Percentiles rank a stretch among this genome's conserved stretches.
phyloP scores from a whole-genome alignment of 208 protist genomes.

The Trypanosoma rangeli region DNA sequence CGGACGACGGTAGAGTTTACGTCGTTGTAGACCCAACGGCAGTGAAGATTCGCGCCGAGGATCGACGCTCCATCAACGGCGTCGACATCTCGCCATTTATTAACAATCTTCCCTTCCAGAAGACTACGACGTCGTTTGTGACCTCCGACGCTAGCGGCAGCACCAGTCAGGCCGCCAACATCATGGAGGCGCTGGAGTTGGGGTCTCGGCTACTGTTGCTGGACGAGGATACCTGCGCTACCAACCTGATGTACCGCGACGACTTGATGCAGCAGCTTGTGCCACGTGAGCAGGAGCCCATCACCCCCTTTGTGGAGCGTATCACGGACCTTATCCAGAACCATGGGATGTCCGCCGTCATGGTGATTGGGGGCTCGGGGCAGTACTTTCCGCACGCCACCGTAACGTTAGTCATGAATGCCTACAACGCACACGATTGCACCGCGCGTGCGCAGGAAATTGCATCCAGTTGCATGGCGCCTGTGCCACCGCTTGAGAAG shows the following conservation, averaged over 20 bases:
- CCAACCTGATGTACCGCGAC: slow-evolving; percentile 97
- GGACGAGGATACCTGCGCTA: slow-evolving; percentile 96
- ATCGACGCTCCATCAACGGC: slow-evolving; percentile 80
- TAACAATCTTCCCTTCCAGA: slow-evolving; percentile 82
- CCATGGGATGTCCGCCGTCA: slow-evolving; percentile 72
- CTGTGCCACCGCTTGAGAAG: neutral
- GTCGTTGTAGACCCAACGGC: slow-evolving; percentile 82
- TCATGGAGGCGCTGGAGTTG: slow-evolving; percentile 94
- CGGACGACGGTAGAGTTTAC: slow-evolving; percentile 91
- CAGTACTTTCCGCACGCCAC: slow-evolving; percentile 93
- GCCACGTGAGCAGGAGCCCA: slow-evolving; percentile 86
- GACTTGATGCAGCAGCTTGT: slow-evolving; percentile 91
- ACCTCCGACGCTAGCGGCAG: slow-evolving; percentile 89
- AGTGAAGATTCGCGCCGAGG: slow-evolving; percentile 94
- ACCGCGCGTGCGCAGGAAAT: slow-evolving; percentile 73
- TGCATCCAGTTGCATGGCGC: slow-evolving; percentile 13
- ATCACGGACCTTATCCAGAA: slow-evolving; percentile 61
- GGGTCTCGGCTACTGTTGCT: slow-evolving; percentile 86
- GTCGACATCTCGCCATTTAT: slow-evolving; percentile 96
- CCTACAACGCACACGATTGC: slow-evolving; percentile 74
- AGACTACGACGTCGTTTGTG: slow-evolving; percentile 60
- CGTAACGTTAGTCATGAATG: slow-evolving; percentile 85
- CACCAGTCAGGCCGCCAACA: slow-evolving; percentile 92
- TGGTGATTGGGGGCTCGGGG: slow-evolving; percentile 93
- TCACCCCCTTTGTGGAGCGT: slow-evolving; percentile 89